Conservation (phyloP, 805 yeast species). For the Wickerhamiella nectarea region DNA sequence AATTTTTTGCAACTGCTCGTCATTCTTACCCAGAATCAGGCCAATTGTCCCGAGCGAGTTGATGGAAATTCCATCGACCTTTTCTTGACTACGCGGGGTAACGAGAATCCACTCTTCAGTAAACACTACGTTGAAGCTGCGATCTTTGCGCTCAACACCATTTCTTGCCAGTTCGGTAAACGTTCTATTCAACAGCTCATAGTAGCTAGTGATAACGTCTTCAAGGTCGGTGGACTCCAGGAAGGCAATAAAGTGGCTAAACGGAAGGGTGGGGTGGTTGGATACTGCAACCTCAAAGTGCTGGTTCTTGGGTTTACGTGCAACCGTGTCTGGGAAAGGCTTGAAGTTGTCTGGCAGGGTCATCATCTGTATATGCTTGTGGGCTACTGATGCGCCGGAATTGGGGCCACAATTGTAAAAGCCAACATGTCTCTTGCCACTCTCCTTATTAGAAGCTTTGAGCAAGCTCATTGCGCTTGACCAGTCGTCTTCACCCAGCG, state of each 20-base stretch:
- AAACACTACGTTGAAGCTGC: conserved; percentile 67
- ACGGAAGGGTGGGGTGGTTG: conserved; percentile 46
- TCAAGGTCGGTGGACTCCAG: conserved; percentile 30
- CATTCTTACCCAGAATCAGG: conserved; percentile 57
- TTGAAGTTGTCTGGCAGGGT: conserved; percentile 45
- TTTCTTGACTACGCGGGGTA: conserved; percentile 62
- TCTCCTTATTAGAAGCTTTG: conserved; percentile 32
- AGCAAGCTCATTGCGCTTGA: conserved; percentile 44
- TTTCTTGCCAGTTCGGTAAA: conserved; percentile 36
- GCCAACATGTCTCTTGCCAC: conserved; percentile 48
- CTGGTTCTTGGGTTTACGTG: conserved; percentile 8
- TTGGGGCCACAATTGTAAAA: conserved; percentile 81
- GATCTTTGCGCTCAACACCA: conserved; percentile 16
- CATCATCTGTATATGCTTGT: conserved; percentile 83
- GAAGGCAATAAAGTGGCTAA: conserved; percentile 72
- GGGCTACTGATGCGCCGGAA: conserved; percentile 91
- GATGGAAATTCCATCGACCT: conserved; percentile 40
- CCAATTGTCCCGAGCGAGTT: conserved; percentile 78
- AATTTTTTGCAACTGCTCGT: conserved; percentile 27
- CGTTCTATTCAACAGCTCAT: conserved; percentile 56
- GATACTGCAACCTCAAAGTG: conserved; percentile 21
- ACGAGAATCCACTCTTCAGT: conserved; percentile 73
- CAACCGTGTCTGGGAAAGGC: conserved; percentile 43
- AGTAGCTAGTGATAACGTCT: conserved; percentile 44
- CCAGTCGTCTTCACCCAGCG: conserved; percentile 61